Percentiles rank a stretch among this genome's conserved stretches.
phyloP scores from a whole-genome alignment of 257 asterid genomes.

The Nicotiana otophora region DNA sequence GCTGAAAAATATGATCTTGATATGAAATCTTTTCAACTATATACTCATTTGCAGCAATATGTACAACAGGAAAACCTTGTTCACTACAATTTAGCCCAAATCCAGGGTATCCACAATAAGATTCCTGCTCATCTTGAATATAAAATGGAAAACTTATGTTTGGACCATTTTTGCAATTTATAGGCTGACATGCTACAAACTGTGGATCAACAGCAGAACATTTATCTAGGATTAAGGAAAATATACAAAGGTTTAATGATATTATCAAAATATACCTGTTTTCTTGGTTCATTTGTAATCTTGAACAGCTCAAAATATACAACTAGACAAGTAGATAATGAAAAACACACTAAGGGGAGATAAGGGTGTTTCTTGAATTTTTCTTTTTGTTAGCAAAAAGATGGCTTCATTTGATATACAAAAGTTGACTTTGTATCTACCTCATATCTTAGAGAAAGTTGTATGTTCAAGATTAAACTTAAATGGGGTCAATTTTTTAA shows the following conservation, averaged over 20 bases:
- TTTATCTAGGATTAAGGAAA: slow-evolving; percentile 19
- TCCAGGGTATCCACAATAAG: slow-evolving; percentile 45
- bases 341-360: not conserved
- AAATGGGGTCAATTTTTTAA: not conserved
- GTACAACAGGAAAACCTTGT: slow-evolving; percentile 29
- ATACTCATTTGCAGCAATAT: slow-evolving; percentile 21
- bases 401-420: slow-evolving; percentile 18
- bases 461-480: slow-evolving; percentile 1
- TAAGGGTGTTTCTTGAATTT: not conserved
- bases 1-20: slow-evolving; percentile 7
- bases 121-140: slow-evolving; percentile 24
- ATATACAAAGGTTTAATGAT: slow-evolving; percentile 19
- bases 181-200: slow-evolving; percentile 41
- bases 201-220: slow-evolving; percentile 29
- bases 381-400: not conserved
- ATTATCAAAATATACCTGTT: not conserved
- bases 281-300: slow-evolving; percentile 24
- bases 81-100: slow-evolving; percentile 32
- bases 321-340: not conserved
- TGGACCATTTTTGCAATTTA: slow-evolving; percentile 35
- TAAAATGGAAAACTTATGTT: slow-evolving; percentile 54
- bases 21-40: slow-evolving; percentile 35
- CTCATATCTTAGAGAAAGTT: slow-evolving; percentile 20
- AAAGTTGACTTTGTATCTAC: slow-evolving; percentile 22
- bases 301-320: slow-evolving; percentile 12